These are phyloP conservation scores for Claviceps maximensis DNA, from an alignment of 2,329 filamentous ascomycete species.

Conservation along the genomic window DNA sequence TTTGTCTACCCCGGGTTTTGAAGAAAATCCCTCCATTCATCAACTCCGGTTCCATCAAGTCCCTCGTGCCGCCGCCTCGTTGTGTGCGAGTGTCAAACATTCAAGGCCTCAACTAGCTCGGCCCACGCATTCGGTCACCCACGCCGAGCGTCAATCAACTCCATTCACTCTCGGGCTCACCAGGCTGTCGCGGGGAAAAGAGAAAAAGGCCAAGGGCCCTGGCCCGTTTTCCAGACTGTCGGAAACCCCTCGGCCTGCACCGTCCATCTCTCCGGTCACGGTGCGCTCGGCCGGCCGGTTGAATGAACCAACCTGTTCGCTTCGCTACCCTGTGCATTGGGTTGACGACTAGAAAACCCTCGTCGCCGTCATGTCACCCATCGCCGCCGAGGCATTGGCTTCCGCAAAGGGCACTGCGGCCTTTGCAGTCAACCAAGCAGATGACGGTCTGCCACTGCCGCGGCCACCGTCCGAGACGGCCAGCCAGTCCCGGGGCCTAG, in stretches of 20 bases:
- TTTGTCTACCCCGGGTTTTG: no score
- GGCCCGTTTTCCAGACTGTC: neutral
- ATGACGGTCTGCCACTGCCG: neutral
- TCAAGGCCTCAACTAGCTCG: neutral
- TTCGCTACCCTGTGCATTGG: no score
- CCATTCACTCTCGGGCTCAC: no score
- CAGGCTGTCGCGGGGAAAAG: no score
- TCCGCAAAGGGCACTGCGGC: neutral
- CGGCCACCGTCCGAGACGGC: no score
- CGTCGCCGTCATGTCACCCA: slow-evolving; percentile 1
- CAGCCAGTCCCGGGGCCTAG: slow-evolving; percentile 4
- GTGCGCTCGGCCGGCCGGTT: no score
- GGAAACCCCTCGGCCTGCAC: neutral
- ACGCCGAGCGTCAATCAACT: neutral
- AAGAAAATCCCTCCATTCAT: no score
- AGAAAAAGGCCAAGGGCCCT: neutral
- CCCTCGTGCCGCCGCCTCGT: no score
- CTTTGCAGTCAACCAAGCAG: neutral
- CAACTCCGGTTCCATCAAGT: no score
- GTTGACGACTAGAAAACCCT: neutral
- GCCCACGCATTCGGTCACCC: neutral
- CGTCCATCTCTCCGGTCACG: neutral
- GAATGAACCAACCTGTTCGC: no score
- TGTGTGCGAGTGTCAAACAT: no score
- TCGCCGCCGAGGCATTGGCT: neutral